These are phyloP conservation scores for Aspergillus tubingensis DNA, from an alignment of 2,329 filamentous ascomycete genomes.

Conservation along the genomic window DNA sequence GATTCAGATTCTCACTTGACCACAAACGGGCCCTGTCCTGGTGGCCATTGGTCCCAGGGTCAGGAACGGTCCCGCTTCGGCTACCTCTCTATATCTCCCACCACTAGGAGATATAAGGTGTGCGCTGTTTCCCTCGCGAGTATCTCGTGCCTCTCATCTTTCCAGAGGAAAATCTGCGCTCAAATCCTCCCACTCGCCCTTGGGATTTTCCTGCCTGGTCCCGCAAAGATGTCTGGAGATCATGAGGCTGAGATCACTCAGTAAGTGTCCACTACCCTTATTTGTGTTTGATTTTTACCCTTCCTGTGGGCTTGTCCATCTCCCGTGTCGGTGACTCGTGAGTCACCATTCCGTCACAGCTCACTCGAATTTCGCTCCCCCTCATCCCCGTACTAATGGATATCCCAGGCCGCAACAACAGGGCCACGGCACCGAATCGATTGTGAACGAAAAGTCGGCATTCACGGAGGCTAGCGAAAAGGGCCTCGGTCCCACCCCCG, in stretches of 20 bases:
- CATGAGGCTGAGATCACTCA: slow-evolving; percentile 31
- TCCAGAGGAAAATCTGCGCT: slow-evolving; percentile 13
- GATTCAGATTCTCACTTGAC: slow-evolving; percentile 16
- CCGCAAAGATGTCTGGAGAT: slow-evolving; percentile 28
- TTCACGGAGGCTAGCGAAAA: slow-evolving; percentile 35
- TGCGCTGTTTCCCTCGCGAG: slow-evolving; percentile 16
- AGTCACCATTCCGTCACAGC: not conserved
- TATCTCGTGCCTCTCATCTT: slow-evolving; percentile 12
- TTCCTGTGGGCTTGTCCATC: not conserved
- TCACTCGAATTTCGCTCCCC: not conserved
- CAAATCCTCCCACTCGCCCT: slow-evolving; percentile 5
- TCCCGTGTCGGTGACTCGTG: not conserved
- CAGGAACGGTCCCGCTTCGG: slow-evolving; percentile 80
- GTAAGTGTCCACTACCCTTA: slow-evolving; percentile 22
- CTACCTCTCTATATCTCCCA: slow-evolving; percentile 21
- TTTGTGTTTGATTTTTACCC: not conserved
- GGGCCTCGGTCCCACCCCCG: slow-evolving; percentile 35
- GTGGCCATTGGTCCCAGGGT: slow-evolving; percentile 51
- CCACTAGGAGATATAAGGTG: slow-evolving; percentile 28
- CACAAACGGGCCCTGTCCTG: slow-evolving; percentile 4
- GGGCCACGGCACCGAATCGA: slow-evolving; percentile 20
- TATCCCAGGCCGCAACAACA: slow-evolving; percentile 18
- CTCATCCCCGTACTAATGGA: not conserved
- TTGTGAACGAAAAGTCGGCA: slow-evolving; percentile 28
- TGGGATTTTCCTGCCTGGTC: slow-evolving; percentile 12